Evolutionary conservation across 345 rosid genomes (phyloP), one percentile per base, ranked within the genome.

Genomic region (Geranium rotundifolium): DNA sequence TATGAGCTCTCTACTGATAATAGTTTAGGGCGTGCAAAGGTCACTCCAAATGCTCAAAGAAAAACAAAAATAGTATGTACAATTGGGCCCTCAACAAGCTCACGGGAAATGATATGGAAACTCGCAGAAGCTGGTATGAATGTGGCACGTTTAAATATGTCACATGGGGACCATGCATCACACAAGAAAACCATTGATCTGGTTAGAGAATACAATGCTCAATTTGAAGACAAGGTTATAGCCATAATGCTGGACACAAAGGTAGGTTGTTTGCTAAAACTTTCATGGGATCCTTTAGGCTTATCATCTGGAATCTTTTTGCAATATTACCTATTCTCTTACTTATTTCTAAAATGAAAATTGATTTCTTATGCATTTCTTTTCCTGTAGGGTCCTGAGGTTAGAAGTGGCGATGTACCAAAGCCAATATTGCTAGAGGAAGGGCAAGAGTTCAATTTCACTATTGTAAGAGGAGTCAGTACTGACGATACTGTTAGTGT

Each of bases 21-120:
- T 59, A 57, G 49, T 57, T 58, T 77, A 20, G 85, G 73, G 29
- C 69, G 69, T n/a, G 69, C 69, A 41, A 77, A 67, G 50, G 68
- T 19, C 46, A 67, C 60, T 65, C 56, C 82, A 39, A 75, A 73
- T 66, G 72, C 76, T 4, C 72, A 57, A 63, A 86, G 92, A 72
- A 93, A 93, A 65, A 88, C 97, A 14, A 93, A 93, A 82, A 90
- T 93, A 31, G 95, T 93, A 15, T 93, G 97, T 60, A 93, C 97
- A 9, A 87, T 87, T 69, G 97, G 99, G 58, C 99, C 97, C 30
- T 85, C 99, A 2, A 84, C 96, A 18, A 92, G 95, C 72, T 80
- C 91, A n/a, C 83, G 88, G 1, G 97, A 88, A 60, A 93, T 93
- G 96, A 88, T 93, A 55, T 93, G 99, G 99, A 93, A 88, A 68